Evolutionary conservation across 1,139 yeast genomes (phyloP).

Genomic region (Protomyces macrosporus): DNA sequence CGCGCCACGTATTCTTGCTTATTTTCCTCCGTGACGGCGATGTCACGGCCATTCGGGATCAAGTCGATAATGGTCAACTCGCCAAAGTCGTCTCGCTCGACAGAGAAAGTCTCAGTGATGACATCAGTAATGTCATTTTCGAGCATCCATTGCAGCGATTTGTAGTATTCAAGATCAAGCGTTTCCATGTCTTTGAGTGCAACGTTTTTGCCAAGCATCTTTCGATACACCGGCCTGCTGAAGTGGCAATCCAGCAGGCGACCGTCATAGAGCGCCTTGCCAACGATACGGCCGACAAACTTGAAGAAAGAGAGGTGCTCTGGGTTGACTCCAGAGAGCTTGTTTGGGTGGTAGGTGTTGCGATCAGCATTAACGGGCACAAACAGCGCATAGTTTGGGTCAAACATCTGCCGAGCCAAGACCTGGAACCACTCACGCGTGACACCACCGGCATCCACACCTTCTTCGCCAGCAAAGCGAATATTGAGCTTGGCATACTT

Average conservation of each 20-base stretch:
- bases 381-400: constrained; percentile 91
- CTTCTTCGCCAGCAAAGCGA: constrained; percentile 85
- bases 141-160: constrained; percentile 90
- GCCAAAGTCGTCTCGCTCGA: constrained; percentile 92
- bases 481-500: constrained; percentile 70
- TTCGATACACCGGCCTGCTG: constrained; percentile 89
- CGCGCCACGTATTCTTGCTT: constrained; percentile 81
- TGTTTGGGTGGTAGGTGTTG: constrained; percentile 91
- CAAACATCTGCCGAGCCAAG: constrained; percentile 88
- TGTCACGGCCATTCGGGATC: constrained; percentile 73
- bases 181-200: constrained; percentile 93
- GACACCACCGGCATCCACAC: constrained; percentile 98
- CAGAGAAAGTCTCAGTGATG: constrained; percentile 91
- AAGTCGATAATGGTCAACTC: constrained; percentile 76
- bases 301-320: constrained; percentile 80
- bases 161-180: constrained; percentile 84
- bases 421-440: constrained; percentile 98
- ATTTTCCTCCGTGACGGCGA: constrained; percentile 84
- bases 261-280: constrained; percentile 86
- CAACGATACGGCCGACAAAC: constrained; percentile 89
- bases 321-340: constrained; percentile 88
- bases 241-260: constrained; percentile 91
- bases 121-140: constrained; percentile 94
- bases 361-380: constrained; percentile 88
- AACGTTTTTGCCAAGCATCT: constrained; percentile 73